Conservation (phyloP, 352 stramenopile genomes). For the Albugo candida region DNA sequence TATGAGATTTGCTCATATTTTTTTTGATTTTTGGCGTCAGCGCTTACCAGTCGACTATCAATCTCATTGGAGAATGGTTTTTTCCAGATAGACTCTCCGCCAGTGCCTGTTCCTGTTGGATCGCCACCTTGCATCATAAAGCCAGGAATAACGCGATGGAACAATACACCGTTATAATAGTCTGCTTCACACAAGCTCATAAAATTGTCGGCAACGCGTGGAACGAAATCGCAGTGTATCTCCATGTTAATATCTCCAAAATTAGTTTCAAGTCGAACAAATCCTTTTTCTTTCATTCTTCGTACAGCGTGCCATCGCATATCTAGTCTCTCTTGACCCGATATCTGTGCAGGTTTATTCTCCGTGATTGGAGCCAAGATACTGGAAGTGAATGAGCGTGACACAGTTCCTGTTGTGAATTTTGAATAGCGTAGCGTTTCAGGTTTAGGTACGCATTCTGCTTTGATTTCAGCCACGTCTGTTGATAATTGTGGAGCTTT, state of each 20-base stretch:
- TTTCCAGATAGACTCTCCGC: slow-evolving; percentile 88
- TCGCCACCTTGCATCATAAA: slow-evolving; percentile 95
- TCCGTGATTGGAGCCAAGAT: slow-evolving; percentile 55
- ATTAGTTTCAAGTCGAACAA: slow-evolving; percentile 89
- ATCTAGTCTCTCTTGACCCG: slow-evolving; percentile 38
- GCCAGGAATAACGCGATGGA: slow-evolving; percentile 91
- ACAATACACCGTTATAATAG: slow-evolving; percentile 89
- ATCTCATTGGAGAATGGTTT: slow-evolving; percentile 94
- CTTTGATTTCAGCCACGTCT: too few species aligned
- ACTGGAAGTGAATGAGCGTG: slow-evolving; percentile 91
- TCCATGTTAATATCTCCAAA: slow-evolving; percentile 89
- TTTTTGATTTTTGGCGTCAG: background rate
- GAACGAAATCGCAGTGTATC: slow-evolving; percentile 93
- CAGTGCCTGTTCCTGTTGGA: slow-evolving; percentile 88
- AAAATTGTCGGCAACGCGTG: slow-evolving; percentile 93
- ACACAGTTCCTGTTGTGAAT: slow-evolving; percentile 79
- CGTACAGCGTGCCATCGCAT: slow-evolving; percentile 73
- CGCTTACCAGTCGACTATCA: slow-evolving; percentile 79
- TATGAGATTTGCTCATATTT: background rate
- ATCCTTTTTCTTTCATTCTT: slow-evolving; percentile 91
- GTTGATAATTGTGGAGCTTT: background rate
- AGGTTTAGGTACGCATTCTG: too few species aligned
- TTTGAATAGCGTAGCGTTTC: slow-evolving; percentile 38
- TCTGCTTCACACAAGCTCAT: slow-evolving; percentile 81
- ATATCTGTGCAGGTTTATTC: slow-evolving; percentile 26